phyloP scores from a whole-genome alignment of 805 yeast species.

The Saccharomyces paradoxus region DNA sequence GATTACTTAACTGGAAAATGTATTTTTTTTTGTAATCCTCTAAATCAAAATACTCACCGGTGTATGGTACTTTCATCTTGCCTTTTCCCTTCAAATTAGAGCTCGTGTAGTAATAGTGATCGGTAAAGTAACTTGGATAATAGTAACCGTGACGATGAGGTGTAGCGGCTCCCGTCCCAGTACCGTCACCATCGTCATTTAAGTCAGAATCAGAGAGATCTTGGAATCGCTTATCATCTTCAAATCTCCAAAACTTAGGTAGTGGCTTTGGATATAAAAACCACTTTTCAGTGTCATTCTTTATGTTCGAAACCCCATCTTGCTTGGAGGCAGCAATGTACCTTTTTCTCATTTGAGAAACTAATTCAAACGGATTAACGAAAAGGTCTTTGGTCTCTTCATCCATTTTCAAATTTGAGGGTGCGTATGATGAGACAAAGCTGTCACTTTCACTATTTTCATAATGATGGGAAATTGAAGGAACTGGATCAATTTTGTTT shows the following conservation, averaged over 20 bases:
- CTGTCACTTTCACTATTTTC: neutral
- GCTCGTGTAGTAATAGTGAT: constrained; percentile 4
- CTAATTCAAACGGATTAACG: constrained; percentile 12
- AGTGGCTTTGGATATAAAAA: constrained; percentile 73
- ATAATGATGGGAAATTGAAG: neutral
- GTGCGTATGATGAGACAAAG: neutral
- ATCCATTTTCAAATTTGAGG: neutral
- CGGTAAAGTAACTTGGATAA: constrained; percentile 7
- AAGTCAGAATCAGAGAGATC: constrained; percentile 11
- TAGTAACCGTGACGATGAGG: constrained; percentile 6
- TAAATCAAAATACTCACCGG: constrained; percentile 32
- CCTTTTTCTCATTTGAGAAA: constrained; percentile 50
- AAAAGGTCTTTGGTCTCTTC: neutral
- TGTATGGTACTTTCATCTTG: constrained; percentile 23
- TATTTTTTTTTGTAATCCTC: constrained; percentile 20
- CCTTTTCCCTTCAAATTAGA: constrained; percentile 1
- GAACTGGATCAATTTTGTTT: constrained; percentile 5
- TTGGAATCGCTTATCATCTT: constrained; percentile 23
- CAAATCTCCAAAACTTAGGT: constrained; percentile 37
- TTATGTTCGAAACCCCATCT: constrained; percentile 61
- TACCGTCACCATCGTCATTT: constrained; percentile 15
- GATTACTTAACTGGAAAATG: neutral
- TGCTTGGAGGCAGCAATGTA: constrained; percentile 62
- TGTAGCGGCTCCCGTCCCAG: neutral
- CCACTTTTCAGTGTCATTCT: constrained; percentile 57